Base-by-base conservation (phyloP, 768 basidiomycete genomes). In the Phlebiopsis gigantea region DNA sequence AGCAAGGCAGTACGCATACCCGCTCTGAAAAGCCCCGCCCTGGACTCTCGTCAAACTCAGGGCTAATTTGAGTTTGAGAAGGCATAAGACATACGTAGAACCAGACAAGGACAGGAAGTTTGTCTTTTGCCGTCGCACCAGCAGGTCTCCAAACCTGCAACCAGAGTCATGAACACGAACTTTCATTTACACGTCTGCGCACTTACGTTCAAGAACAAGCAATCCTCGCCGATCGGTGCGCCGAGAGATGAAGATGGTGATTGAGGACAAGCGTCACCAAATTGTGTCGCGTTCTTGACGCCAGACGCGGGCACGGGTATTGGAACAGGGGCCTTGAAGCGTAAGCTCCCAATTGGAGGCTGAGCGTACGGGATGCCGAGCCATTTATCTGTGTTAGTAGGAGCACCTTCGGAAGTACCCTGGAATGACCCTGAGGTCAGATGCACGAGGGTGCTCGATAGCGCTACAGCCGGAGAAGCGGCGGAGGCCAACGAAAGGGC, bases 341-440 rank as follows among this genome's bases (percentile, higher is more conserved):
- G 77, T 44, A 85, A 72, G 6, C 63, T 41, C 1, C 83, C 84
- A 0, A 81, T 61, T 0, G 85, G 85, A 1, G 84, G 74, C 57
- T 77, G 68, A 4, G 82, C 85, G 56, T 73, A 88, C 0, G 79
- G 84, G 30, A 88, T 77, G 2, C 84, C 84, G 12, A 84, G 72
- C 77, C 82, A 87, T 63, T 73, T 62, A 9, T 84, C 79, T 9
- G 77, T 76, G 12, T 72, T 73, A 7, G 70, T 56, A 4, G 50
- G 50, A 25, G 31, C 9, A 14, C 19, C 21, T 1, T 30, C 24
- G 10, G 17, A 34, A 4, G 77, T 59, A 8, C 82, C 82, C 2
- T 73, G 75, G 58, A 82, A 82, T 0, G 68, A 73, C 4, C 82
- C 82, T 6, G 71, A 74, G 9, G 66, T 70, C 8, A 79, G 61